Evolutionary conservation across 805 yeast species (phyloP).

Genomic region (Wickerhamiella siamensis): DNA sequence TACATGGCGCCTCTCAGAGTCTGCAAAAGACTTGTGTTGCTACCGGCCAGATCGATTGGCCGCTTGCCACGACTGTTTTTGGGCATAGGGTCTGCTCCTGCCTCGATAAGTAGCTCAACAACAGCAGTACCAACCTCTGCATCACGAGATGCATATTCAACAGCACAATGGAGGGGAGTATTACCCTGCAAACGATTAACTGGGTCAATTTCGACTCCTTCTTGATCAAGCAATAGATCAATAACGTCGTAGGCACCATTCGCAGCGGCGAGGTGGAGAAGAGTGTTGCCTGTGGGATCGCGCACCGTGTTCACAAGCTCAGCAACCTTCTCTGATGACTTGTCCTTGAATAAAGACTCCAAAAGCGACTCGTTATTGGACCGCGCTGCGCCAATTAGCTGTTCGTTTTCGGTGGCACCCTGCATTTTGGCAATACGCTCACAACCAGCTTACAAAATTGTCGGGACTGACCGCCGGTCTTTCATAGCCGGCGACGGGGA

Average conservation of each 20-base stretch:
- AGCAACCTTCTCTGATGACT: conserved; percentile 24
- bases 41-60: conserved; percentile 56
- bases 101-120: conserved; percentile 69
- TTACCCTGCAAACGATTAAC: conserved; percentile 55
- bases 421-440: conserved; percentile 19
- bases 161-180: conserved; percentile 84
- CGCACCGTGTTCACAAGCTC: conserved; percentile 50
- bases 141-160: conserved; percentile 54
- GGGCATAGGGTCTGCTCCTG: conserved; percentile 66
- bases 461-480: not conserved
- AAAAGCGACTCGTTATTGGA: conserved; percentile 74
- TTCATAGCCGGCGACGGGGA: not conserved
- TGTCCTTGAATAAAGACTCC: conserved; percentile 36
- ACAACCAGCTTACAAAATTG: not conserved
- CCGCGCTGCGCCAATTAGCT: conserved; percentile 73
- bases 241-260: conserved; percentile 75
- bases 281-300: conserved; percentile 66
- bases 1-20: conserved; percentile 69
- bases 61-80: conserved; percentile 47
- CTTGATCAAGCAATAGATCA: conserved; percentile 69
- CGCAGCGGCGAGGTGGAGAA: conserved; percentile 68
- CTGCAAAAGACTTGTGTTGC: conserved; percentile 42
- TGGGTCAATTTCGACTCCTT: conserved; percentile 85
- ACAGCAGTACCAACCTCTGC: conserved; percentile 58
- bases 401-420: conserved; percentile 71